These are phyloP conservation scores for Waltergamsia citrina DNA, from an alignment of 2,329 filamentous ascomycete species.

Conservation along the genomic window DNA sequence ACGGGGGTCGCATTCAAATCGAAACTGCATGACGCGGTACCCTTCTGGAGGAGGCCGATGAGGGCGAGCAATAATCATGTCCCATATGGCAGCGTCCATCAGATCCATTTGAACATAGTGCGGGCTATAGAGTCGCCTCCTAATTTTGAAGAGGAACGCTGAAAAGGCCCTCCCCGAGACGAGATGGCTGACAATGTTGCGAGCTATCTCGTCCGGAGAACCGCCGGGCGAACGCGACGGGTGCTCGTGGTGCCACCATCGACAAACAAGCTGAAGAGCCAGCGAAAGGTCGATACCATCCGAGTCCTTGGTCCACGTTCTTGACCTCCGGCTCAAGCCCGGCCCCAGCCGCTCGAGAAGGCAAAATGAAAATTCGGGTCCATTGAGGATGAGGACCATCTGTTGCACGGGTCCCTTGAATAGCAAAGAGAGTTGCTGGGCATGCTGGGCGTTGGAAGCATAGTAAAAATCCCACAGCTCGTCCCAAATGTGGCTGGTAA, in stretches of 20 bases:
- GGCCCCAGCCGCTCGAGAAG: conserved; percentile 23
- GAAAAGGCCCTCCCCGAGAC: conserved; percentile 14
- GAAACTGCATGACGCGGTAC: conserved; percentile 23
- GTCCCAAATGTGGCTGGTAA: conserved; percentile 22
- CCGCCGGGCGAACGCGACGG: conserved; percentile 18
- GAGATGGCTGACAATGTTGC: conserved; percentile 3
- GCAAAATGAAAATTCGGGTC: conserved; percentile 22
- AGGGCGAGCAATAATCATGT: conserved; percentile 19
- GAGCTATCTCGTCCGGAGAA: conserved; percentile 6
- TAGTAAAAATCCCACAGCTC: conserved; percentile 24
- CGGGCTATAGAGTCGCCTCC: conserved; percentile 19
- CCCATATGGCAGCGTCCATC: conserved; percentile 26
- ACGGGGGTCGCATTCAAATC: conserved; percentile 20
- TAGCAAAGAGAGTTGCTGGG: conserved; percentile 19
- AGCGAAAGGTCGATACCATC: conserved; percentile 23
- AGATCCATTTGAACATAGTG: conserved; percentile 26
- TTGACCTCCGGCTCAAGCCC: conserved; percentile 19
- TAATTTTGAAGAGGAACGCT: conserved; percentile 17
- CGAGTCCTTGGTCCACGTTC: too few species aligned
- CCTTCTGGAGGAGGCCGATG: conserved; percentile 21
- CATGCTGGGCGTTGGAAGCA: conserved; percentile 14
- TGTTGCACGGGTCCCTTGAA: conserved; percentile 27
- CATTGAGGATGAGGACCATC: conserved; percentile 23
- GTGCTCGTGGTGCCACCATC: conserved; percentile 24
- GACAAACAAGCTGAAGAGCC: conserved; percentile 23